A percentile compares a stretch with the other conserved stretches of the same genome.
Evolutionary conservation across 345 rosid species (phyloP).

Genomic region (Dimocarpus longan): DNA sequence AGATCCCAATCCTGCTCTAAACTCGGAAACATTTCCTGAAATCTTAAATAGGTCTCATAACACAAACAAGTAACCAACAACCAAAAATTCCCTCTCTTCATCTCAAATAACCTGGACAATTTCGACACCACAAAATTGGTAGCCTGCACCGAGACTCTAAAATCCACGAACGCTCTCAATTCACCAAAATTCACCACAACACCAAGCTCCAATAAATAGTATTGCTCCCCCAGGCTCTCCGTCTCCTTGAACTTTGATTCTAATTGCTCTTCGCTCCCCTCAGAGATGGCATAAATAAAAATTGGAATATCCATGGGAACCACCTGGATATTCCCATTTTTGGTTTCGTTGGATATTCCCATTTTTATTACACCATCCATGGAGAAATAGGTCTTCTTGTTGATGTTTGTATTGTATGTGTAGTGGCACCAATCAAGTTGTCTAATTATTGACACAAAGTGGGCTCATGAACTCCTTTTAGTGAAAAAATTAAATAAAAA

Average conservation of each 20-base stretch:
- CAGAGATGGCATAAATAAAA: constrained; percentile 30
- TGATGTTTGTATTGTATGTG: neutral
- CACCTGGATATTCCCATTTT: constrained; percentile 20
- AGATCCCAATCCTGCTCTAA: constrained; percentile 66
- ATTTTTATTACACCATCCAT: neutral
- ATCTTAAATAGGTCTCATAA: constrained; percentile 51
- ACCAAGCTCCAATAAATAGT: constrained; percentile 32
- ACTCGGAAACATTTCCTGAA: constrained; percentile 46
- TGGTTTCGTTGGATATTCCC: too few species aligned
- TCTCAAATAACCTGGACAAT: constrained; percentile 44
- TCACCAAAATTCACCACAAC: constrained; percentile 60
- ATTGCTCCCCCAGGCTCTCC: constrained; percentile 26
- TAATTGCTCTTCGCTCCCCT: constrained; percentile 33
- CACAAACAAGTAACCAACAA: constrained; percentile 49
- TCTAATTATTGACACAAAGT: constrained; percentile 36
- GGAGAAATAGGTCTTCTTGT: neutral
- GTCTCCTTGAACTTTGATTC: constrained; percentile 37
- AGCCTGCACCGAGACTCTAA: constrained; percentile 24
- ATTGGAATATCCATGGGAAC: constrained; percentile 49
- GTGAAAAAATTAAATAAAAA: neutral
- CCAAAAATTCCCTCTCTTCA: constrained; percentile 49
- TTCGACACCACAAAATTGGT: constrained; percentile 40
- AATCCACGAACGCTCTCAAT: constrained; percentile 32
- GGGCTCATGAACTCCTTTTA: constrained; percentile 44
- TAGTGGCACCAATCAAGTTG: constrained; percentile 20